Evolutionary conservation across 2,329 filamentous ascomycete species (phyloP).

Genomic region (Xylaria hypoxylon): DNA sequence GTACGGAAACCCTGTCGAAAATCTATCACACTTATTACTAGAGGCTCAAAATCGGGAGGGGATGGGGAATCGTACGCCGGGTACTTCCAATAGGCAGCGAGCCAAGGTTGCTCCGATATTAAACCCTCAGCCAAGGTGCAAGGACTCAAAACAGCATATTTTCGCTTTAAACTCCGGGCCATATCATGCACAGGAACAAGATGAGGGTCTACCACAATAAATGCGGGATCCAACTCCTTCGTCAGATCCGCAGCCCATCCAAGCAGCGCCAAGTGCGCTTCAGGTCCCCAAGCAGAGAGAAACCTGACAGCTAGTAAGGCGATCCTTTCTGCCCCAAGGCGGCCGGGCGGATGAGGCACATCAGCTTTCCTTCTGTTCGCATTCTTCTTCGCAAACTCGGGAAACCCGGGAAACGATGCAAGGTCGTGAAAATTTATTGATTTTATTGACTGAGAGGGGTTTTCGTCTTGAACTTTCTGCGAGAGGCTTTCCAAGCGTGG

Average conservation of each 20-base stretch:
- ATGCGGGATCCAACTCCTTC: conserved; percentile 10
- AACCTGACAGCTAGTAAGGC: conserved; percentile 10
- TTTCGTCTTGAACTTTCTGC: conserved; percentile 16
- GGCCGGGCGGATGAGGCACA: conserved; percentile 16
- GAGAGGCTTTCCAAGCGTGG: conserved; percentile 17
- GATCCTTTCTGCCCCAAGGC: conserved; percentile 12
- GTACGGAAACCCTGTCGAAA: conserved; percentile 20
- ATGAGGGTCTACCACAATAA: conserved; percentile 21
- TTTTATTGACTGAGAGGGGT: not conserved
- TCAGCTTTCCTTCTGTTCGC: conserved; percentile 18
- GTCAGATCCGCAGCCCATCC: conserved; percentile 21
- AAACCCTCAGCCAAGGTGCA: conserved; percentile 20
- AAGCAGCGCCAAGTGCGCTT: conserved; percentile 14
- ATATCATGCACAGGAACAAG: conserved; percentile 26
- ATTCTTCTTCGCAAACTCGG: conserved; percentile 16
- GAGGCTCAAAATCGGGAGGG: not conserved
- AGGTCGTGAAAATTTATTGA: conserved; percentile 20
- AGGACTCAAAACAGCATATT: conserved; percentile 20
- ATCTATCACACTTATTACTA: not conserved
- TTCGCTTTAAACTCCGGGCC: conserved; percentile 17
- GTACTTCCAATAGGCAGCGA: conserved; percentile 25
- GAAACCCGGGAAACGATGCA: conserved; percentile 16
- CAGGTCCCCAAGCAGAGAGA: conserved; percentile 20
- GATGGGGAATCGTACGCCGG: conserved; percentile 3
- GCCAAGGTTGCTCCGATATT: conserved; percentile 20